phyloP scores from a whole-genome alignment of 1,284 basidiomycete species.

The Taiwanofungus camphoratus region DNA sequence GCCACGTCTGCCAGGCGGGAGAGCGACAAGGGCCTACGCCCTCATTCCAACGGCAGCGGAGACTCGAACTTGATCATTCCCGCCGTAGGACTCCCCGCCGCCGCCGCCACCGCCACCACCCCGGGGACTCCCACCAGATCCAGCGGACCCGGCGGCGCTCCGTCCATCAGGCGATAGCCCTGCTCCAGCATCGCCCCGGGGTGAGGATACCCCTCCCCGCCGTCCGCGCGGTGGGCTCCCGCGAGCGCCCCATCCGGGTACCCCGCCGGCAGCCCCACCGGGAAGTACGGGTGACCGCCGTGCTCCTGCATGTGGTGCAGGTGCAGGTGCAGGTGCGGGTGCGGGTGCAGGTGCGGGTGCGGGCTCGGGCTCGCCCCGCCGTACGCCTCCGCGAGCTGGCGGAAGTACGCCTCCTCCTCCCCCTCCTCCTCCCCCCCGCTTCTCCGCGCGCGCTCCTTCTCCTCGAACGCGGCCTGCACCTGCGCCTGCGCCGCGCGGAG shows the following conservation, averaged over 20 bases:
- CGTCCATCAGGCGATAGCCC: conserved; percentile 18
- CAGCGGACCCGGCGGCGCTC: conserved; percentile 21
- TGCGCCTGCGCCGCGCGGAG: no score
- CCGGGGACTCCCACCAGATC: conserved; percentile 21
- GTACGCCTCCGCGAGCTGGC: conserved; percentile 16
- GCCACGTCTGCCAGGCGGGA: no score
- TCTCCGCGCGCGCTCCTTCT: conserved; percentile 8
- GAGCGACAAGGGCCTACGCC: conserved; percentile 21
- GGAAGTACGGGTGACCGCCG: conserved; percentile 7
- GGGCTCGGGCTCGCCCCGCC: conserved; percentile 9
- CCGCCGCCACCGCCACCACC: conserved; percentile 8
- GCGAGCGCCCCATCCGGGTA: conserved; percentile 7
- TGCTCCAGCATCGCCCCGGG: conserved; percentile 16
- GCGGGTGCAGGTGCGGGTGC: conserved; percentile 9
- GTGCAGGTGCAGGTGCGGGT: conserved; percentile 11
- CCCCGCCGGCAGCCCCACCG: conserved; percentile 2
- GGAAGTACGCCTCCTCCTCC: conserved; percentile 19
- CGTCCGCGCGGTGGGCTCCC: conserved; percentile 6
- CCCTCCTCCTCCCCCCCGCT: conserved; percentile 16
- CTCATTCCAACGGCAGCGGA: conserved; percentile 29
- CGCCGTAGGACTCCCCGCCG: conserved; percentile 18
- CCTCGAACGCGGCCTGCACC: conserved; percentile 18
- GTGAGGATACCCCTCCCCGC: conserved; percentile 8
- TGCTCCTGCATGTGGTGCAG: conserved; percentile 12
- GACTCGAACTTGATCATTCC: conserved; percentile 29